phyloP scores from a whole-genome alignment of 139 green algal species.

The Chlamydomonas eustigma region DNA sequence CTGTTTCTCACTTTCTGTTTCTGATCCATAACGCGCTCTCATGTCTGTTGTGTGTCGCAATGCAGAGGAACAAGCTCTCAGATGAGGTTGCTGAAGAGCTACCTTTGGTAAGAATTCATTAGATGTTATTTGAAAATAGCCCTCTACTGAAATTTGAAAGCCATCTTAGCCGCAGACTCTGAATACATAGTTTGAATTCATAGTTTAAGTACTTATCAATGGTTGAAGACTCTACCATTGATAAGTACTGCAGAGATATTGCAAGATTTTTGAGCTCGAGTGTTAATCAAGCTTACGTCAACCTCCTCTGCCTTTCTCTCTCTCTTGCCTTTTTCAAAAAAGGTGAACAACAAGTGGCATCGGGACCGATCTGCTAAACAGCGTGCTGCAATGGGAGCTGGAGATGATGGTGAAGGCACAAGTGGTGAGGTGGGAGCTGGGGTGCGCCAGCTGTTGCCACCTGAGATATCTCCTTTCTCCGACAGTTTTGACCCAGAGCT shows the following conservation, averaged over 20 bases:
- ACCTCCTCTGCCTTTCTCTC: not conserved
- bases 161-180: too few relatives aligned
- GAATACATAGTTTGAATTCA: not conserved
- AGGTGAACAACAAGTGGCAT: conserved; percentile 18
- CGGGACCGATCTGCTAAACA: not conserved
- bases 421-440: not conserved
- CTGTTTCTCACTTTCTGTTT: too few relatives aligned
- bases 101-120: not conserved
- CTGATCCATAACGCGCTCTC: too few relatives aligned
- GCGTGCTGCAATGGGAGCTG: not conserved
- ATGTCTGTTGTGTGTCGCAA: not conserved
- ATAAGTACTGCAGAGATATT: not conserved
- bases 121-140: too few relatives aligned
- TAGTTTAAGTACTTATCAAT: not conserved
- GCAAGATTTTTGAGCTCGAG: not conserved
- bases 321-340: not conserved
- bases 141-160: too few relatives aligned
- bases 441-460: not conserved
- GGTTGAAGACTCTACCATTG: not conserved
- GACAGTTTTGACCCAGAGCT: conserved; percentile 7
- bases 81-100: not conserved
- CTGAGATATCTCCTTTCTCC: not conserved
- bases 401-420: not conserved
- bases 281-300: not conserved
- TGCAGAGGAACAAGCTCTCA: not conserved